Evolutionary conservation across 805 yeast species (phyloP).

Genomic region (Schwanniomyces occidentalis): DNA sequence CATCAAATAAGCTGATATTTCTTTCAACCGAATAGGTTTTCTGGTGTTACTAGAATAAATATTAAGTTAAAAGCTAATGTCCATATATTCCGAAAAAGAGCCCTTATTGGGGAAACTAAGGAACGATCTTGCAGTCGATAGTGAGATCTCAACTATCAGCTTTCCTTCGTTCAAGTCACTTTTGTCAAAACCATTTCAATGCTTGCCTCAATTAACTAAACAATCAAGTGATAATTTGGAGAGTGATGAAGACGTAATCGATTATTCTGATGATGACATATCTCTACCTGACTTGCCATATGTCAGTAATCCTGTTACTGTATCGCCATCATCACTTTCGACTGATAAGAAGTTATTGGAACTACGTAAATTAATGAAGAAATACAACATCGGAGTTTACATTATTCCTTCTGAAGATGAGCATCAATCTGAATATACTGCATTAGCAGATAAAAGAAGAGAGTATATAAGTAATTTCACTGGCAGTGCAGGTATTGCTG

Average conservation of each 20-base stretch:
- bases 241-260: conserved; percentile 14
- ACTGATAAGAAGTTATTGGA: conserved; percentile 59
- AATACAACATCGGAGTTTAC: conserved; percentile 67
- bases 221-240: not conserved
- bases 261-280: conserved; percentile 19
- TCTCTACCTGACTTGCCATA: conserved; percentile 28
- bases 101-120: conserved; percentile 8
- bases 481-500: conserved; percentile 91
- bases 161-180: conserved; percentile 19
- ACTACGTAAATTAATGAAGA: conserved; percentile 65
- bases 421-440: conserved; percentile 89
- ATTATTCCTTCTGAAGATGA: conserved; percentile 86
- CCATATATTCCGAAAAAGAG: conserved; percentile 21
- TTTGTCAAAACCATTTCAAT: conserved; percentile 23
- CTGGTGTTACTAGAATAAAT: too few relatives aligned
- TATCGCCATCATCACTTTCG: conserved; percentile 30
- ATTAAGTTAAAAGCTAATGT: too few relatives aligned
- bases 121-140: conserved; percentile 6
- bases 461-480: conserved; percentile 84
- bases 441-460: conserved; percentile 78
- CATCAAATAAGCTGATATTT: too few relatives aligned
- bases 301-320: conserved; percentile 8
- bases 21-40: too few relatives aligned
- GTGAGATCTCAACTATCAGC: conserved; percentile 19
- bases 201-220: conserved; percentile 19